Conservation (phyloP, 148 eudicot species). For the Persicaria tinctoria region DNA sequence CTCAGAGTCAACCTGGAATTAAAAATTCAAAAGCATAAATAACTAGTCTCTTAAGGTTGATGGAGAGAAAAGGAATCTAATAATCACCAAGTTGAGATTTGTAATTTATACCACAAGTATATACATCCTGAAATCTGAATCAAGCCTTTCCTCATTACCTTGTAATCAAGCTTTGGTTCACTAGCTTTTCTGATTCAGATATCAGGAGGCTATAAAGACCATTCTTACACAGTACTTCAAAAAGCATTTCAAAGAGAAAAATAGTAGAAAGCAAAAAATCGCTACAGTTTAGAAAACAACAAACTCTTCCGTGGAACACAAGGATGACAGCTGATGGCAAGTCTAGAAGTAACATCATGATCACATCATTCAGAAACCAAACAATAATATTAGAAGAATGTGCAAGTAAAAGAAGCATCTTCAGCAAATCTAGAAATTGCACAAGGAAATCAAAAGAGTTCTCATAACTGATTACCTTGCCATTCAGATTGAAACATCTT, state of each 20-base stretch:
- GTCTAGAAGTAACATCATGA: neutral
- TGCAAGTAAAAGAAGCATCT: conserved; percentile 3
- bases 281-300: neutral
- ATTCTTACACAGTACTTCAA: neutral
- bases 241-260: neutral
- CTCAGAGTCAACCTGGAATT: conserved; percentile 47
- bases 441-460: neutral
- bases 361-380: neutral
- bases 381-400: neutral
- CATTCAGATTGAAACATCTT: conserved; percentile 52
- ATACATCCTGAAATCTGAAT: neutral
- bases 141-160: neutral
- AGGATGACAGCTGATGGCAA: neutral
- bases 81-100: neutral
- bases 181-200: neutral
- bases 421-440: neutral
- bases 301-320: neutral
- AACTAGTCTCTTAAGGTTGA: neutral
- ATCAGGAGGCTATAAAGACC: neutral
- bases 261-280: neutral
- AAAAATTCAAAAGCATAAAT: neutral
- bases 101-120: neutral
- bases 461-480: conserved; percentile 45
- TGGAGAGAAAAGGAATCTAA: neutral
- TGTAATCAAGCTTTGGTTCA: neutral